Conservation (phyloP, 805 yeast genomes). For the Lipomyces sp. region DNA sequence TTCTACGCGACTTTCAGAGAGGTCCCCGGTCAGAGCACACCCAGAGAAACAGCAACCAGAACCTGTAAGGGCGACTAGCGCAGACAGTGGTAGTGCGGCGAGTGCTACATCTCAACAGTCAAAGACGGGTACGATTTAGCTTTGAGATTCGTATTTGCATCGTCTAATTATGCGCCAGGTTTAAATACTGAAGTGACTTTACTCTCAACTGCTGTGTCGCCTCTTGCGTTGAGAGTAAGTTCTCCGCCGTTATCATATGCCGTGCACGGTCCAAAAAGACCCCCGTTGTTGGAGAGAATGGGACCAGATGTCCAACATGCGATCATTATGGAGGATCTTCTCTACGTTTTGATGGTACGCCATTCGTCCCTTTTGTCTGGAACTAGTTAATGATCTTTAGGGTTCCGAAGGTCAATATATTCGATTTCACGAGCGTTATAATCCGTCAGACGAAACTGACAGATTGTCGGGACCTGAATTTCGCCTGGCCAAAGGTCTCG, state of each 20-base stretch:
- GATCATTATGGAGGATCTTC: constrained; percentile 68
- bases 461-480: constrained; percentile 74
- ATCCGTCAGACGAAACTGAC: constrained; percentile 51
- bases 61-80: neutral
- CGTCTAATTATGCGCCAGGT: constrained; percentile 2
- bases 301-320: constrained; percentile 70
- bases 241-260: constrained; percentile 30
- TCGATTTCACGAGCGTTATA: constrained; percentile 65
- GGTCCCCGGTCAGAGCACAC: constrained; percentile 20
- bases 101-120: neutral
- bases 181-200: constrained; percentile 31
- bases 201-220: constrained; percentile 17
- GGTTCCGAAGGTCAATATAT: constrained; percentile 74
- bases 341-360: constrained; percentile 60
- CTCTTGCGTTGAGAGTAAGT: constrained; percentile 23
- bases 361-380: no score
- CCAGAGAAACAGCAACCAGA: constrained; percentile 2
- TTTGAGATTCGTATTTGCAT: neutral
- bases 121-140: neutral
- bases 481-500: constrained; percentile 71
- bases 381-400: constrained; percentile 48
- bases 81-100: neutral
- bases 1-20: constrained; percentile 17
- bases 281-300: constrained; percentile 24
- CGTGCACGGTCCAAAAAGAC: constrained; percentile 8